Evolutionary conservation across 2,329 filamentous ascomycete species (phyloP), one percentile per base, ranked within the genome.

Genomic region (Spiromastix sp.): DNA sequence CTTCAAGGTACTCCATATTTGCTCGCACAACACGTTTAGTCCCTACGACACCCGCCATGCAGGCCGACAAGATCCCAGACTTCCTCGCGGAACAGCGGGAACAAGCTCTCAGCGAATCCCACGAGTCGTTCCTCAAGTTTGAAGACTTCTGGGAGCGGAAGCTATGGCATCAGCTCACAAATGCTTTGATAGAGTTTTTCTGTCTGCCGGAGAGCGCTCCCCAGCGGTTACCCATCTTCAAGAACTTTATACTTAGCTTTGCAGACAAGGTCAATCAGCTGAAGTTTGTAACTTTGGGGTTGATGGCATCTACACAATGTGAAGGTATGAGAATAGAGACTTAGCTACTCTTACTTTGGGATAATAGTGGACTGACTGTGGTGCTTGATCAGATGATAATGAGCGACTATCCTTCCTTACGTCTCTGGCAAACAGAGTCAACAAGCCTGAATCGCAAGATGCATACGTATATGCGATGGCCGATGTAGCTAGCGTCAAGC

Each of bases 211-310:
- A 79, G 55, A 96, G 87, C 63, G 81, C 78, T 38, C 71, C 77
- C 39, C 85, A 93, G 66, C 81, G 89, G 55, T 74, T 98, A 66
- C 70, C 79, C 41, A 81, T 98, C 62, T 98, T 91, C 72, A 85
- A 91, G 66, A 79, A 78, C 51, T 98, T 98, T 68, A 82, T 98
- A 61, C 76, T 89, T 60, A 91, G 82, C 62, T 98, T 98, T 57
- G 85, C 87, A 47, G 87, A 94, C 59, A 95, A 93, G 72, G 95
- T 98, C 71, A 98, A 96, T 67, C 89, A 96, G 68, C 72, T 98
- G 44, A 95, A 95, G 72, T 80, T 96, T 48, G 91, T 98, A 47
- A 81, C 84, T 47, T 68, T 98, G 47, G 91, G 86, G 11, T 67
- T 96, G 56, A 84, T 82, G 63, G 84, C 91, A 30, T 85, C 86